phyloP scores from a whole-genome alignment of 495 filamentous ascomycete genomes.

The Copromyces sp. region DNA sequence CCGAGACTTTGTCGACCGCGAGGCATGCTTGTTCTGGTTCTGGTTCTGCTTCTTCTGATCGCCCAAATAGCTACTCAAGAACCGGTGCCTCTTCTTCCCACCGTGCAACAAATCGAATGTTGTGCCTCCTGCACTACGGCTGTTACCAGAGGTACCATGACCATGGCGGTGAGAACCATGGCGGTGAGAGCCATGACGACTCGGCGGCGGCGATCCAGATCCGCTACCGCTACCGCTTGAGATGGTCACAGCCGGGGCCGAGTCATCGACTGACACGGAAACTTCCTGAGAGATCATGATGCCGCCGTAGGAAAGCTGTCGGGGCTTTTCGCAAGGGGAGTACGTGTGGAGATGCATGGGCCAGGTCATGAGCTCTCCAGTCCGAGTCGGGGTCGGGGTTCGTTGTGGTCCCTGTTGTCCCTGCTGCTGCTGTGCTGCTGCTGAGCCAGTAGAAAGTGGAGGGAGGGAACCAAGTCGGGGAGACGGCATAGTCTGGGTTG shows the following conservation, averaged over 20 bases:
- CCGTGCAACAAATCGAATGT: neutral
- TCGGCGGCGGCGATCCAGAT: neutral
- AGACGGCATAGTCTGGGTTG: neutral
- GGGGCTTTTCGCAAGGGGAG: conserved; percentile 19
- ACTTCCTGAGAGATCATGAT: conserved; percentile 35
- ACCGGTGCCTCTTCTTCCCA: neutral
- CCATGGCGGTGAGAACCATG: neutral
- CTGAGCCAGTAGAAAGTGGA: neutral
- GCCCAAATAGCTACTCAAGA: neutral
- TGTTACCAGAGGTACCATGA: neutral
- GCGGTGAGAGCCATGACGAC: neutral
- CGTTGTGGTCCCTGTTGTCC: neutral
- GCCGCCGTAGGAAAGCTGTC: conserved; percentile 19
- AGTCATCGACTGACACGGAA: conserved; percentile 21
- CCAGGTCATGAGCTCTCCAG: neutral
- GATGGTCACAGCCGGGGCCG: neutral
- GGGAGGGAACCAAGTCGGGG: neutral
- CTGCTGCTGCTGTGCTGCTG: neutral
- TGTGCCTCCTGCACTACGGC: neutral
- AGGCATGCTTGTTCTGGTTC: too few relatives aligned
- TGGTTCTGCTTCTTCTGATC: too few relatives aligned
- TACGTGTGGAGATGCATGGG: neutral
- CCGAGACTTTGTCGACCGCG: neutral
- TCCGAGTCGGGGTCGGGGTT: neutral
- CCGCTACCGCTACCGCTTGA: neutral